phyloP scores from a whole-genome alignment of 495 filamentous ascomycete genomes.

The Jackrogersella minutella region DNA sequence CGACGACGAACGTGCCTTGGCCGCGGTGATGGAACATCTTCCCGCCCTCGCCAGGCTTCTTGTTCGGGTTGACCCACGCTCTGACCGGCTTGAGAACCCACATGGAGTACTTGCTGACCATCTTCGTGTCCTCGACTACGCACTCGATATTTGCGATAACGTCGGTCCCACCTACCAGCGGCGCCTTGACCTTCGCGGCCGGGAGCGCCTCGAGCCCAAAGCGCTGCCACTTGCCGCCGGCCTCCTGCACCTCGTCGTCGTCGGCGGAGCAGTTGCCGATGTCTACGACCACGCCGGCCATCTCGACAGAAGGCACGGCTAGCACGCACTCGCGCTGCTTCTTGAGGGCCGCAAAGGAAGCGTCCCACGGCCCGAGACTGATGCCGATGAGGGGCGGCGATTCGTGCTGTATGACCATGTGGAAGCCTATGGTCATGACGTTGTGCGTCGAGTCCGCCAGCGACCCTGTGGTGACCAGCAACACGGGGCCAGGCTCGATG shows the following conservation, averaged over 20 bases:
- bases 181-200: slow-evolving; percentile 44
- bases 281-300: slow-evolving; percentile 44
- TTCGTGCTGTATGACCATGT: slow-evolving; percentile 52
- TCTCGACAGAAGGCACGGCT: slow-evolving; percentile 42
- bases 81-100: slow-evolving; percentile 49
- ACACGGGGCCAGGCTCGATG: slow-evolving; percentile 49
- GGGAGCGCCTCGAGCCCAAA: slow-evolving; percentile 48
- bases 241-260: slow-evolving; percentile 46
- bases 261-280: slow-evolving; percentile 55
- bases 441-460: slow-evolving; percentile 47
- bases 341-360: slow-evolving; percentile 44
- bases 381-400: slow-evolving; percentile 47
- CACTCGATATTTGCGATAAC: slow-evolving; percentile 51
- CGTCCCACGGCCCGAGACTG: slow-evolving; percentile 50
- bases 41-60: slow-evolving; percentile 44
- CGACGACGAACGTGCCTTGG: slow-evolving; percentile 48
- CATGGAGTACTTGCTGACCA: slow-evolving; percentile 51
- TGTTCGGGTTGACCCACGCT: slow-evolving; percentile 45
- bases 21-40: slow-evolving; percentile 53
- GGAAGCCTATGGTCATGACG: slow-evolving; percentile 51
- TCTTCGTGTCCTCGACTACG: slow-evolving; percentile 46
- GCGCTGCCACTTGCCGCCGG: slow-evolving; percentile 50
- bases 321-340: slow-evolving; percentile 47
- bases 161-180: slow-evolving; percentile 45
- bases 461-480: slow-evolving; percentile 49